A percentile compares a stretch with the other conserved stretches of the same genome.
Conservation (phyloP, 1,139 yeast species). For the Protomyces pachydermus region DNA sequence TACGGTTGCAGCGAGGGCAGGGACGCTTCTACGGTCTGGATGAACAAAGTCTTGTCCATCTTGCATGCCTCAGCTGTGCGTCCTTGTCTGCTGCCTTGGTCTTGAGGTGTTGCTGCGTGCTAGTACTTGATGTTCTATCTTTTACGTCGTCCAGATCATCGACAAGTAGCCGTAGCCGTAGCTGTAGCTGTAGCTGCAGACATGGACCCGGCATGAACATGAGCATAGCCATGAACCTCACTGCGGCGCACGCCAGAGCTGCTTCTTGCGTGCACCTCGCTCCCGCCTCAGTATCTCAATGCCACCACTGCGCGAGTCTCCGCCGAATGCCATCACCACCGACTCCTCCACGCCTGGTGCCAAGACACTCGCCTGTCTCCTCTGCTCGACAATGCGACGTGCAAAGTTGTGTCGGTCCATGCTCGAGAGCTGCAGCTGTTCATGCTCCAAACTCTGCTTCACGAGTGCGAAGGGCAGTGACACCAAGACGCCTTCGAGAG, state of each 20-base stretch:
- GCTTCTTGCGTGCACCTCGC: conserved; percentile 7
- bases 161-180: no score
- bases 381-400: conserved; percentile 4
- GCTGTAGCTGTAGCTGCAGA: no score
- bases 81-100: no score
- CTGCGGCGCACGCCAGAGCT: conserved; percentile 11
- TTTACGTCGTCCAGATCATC: no score
- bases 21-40: not conserved
- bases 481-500: conserved; percentile 8
- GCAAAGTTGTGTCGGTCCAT: conserved; percentile 24
- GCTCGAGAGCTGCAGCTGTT: not conserved
- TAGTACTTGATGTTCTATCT: no score
- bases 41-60: not conserved
- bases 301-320: conserved; percentile 25
- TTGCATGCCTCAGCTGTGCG: no score
- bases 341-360: conserved; percentile 20
- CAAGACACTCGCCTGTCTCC: not conserved
- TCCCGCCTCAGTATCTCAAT: conserved; percentile 23
- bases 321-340: conserved; percentile 25
- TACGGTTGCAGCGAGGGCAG: no score
- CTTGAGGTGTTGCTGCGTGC: no score
- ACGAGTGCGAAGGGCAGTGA: conserved; percentile 19
- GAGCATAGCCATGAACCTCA: not conserved
- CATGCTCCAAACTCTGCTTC: conserved; percentile 15
- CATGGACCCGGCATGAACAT: no score